phyloP scores from a whole-genome alignment of 495 filamentous ascomycete genomes.

The Penicillium waksmanii region DNA sequence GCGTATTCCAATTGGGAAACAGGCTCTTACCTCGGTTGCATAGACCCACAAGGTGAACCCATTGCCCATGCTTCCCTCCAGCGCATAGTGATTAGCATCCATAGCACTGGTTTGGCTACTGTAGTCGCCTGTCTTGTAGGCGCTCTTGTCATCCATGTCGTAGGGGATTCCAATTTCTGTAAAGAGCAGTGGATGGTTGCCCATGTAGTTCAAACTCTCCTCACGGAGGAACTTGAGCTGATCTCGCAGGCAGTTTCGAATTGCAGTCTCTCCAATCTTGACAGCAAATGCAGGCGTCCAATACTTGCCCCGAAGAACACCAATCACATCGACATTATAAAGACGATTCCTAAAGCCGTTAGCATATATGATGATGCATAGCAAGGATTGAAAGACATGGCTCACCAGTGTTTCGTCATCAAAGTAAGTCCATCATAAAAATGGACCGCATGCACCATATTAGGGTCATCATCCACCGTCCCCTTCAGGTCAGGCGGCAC shows the following conservation, averaged over 20 bases:
- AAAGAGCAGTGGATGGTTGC: constrained; percentile 85
- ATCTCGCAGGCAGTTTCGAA: constrained; percentile 90
- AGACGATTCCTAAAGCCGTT: constrained; percentile 68
- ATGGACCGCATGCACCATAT: constrained; percentile 91
- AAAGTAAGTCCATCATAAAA: constrained; percentile 97
- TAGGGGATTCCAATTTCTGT: constrained; percentile 98
- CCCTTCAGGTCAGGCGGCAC: constrained; percentile 87
- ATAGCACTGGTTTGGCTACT: constrained; percentile 90
- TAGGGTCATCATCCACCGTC: constrained; percentile 83
- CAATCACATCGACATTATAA: constrained; percentile 97
- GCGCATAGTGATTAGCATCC: constrained; percentile 94
- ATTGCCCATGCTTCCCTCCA: constrained; percentile 79
- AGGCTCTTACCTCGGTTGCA: constrained; percentile 61
- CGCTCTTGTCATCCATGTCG: constrained; percentile 96
- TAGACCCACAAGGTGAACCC: constrained; percentile 94
- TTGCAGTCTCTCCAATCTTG: constrained; percentile 91
- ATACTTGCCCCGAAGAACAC: constrained; percentile 87
- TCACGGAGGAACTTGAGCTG: constrained; percentile 86
- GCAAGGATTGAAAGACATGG: background rate
- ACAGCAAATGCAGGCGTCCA: constrained; percentile 85
- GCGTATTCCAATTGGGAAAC: background rate
- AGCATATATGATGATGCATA: constrained; percentile 2
- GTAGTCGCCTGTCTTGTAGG: constrained; percentile 96
- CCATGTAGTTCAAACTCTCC: constrained; percentile 90
- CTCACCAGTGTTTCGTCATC: constrained; percentile 93